phyloP scores from a whole-genome alignment of 352 stramenopile genomes.

The Globisporangium echinulatum region DNA sequence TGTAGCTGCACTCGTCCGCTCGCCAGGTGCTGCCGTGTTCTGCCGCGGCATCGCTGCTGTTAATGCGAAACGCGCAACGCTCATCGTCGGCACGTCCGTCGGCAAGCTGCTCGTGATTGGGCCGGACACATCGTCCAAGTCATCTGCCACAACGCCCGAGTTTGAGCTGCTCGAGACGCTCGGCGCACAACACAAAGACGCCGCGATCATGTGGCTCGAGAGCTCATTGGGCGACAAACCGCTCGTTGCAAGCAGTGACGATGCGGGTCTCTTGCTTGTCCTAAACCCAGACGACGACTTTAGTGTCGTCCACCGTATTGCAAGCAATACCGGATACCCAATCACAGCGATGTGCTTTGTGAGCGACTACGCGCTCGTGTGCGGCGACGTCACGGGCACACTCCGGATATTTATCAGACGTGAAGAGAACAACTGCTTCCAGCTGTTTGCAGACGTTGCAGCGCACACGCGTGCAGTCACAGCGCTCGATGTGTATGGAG shows the following conservation, averaged over 20 bases:
- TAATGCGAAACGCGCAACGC: slow-evolving; percentile 31
- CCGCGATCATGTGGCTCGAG: slow-evolving; percentile 56
- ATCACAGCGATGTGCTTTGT: slow-evolving; percentile 51
- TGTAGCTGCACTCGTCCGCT: neutral
- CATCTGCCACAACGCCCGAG: slow-evolving; percentile 21
- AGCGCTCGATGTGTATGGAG: slow-evolving; percentile 43
- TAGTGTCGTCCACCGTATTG: slow-evolving; percentile 56
- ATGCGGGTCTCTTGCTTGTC: slow-evolving; percentile 50
- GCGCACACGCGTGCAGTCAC: slow-evolving; percentile 68
- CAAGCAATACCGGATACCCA: slow-evolving; percentile 28
- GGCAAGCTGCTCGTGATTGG: slow-evolving; percentile 54
- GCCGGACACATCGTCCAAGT: slow-evolving; percentile 48
- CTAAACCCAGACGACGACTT: slow-evolving; percentile 45
- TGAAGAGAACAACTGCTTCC: slow-evolving; percentile 24
- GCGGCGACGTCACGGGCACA: slow-evolving; percentile 48
- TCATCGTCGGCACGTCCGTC: slow-evolving; percentile 52
- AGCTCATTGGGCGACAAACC: slow-evolving; percentile 21
- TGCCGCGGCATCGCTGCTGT: slow-evolving; percentile 58
- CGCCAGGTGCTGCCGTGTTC: slow-evolving; percentile 37
- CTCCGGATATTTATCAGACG: slow-evolving; percentile 39
- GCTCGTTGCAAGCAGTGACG: slow-evolving; percentile 53
- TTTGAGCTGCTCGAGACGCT: slow-evolving; percentile 66
- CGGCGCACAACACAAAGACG: slow-evolving; percentile 30
- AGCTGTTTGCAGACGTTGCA: slow-evolving; percentile 52
- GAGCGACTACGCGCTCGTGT: slow-evolving; percentile 44